A percentile compares a stretch with the other conserved stretches of the same genome.
phyloP scores from a whole-genome alignment of 805 yeast genomes.

The Wickerhamomyces bisporus region DNA sequence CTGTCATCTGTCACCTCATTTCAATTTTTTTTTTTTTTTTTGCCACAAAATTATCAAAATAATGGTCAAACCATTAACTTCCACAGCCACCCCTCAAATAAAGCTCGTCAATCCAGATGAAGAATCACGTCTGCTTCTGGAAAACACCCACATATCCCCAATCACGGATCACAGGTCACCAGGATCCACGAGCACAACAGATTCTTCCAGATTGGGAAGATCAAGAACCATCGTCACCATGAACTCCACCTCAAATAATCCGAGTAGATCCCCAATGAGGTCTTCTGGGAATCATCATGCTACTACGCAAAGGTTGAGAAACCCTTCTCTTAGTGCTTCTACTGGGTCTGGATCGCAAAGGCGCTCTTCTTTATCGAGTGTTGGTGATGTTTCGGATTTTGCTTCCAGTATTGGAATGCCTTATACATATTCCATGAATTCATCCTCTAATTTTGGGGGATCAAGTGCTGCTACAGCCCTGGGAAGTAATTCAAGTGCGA shows the following conservation, averaged over 20 bases:
- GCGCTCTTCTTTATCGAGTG: conserved; percentile 14
- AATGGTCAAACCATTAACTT: too few relatives aligned
- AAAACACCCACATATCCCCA: neutral
- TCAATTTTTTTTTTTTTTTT: too few relatives aligned
- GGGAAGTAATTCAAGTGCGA: too few relatives aligned
- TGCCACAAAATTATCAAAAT: too few relatives aligned
- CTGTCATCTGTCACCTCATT: too few relatives aligned
- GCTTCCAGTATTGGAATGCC: conserved; percentile 20
- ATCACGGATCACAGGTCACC: neutral
- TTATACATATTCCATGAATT: conserved; percentile 6
- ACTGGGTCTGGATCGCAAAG: conserved; percentile 7
- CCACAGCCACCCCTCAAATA: too few relatives aligned
- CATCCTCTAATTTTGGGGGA: too few relatives aligned
- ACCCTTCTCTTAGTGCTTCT: conserved; percentile 3
- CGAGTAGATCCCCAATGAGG: conserved; percentile 17
- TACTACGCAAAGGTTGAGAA: conserved; percentile 9
- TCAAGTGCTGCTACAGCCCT: too few relatives aligned
- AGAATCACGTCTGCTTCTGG: too few relatives aligned
- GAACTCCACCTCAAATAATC: conserved; percentile 1
- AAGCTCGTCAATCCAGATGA: too few relatives aligned
- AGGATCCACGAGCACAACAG: neutral
- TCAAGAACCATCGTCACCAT: conserved; percentile 2
- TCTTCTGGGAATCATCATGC: conserved; percentile 4
- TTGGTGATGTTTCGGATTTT: conserved; percentile 15
- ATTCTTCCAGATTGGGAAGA: conserved; percentile 3